Conservation (phyloP, 768 basidiomycete species). For the Suillus weaverae region DNA sequence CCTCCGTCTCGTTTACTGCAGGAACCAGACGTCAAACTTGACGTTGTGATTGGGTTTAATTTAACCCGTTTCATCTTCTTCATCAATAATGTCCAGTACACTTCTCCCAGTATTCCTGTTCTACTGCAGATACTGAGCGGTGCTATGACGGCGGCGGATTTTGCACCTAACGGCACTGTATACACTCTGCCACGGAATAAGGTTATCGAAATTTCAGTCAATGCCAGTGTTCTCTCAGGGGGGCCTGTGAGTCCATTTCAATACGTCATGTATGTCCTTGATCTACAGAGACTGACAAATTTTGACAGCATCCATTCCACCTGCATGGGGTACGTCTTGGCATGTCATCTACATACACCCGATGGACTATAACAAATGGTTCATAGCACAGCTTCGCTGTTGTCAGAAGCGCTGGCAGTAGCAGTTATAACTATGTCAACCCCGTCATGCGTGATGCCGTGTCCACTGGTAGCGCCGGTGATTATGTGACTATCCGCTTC, state of each 20-base stretch:
- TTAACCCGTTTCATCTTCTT: slow-evolving; percentile 19
- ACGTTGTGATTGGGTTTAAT: slow-evolving; percentile 30
- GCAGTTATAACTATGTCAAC: background rate
- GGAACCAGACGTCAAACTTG: slow-evolving; percentile 34
- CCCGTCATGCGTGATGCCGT: background rate
- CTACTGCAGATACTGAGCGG: slow-evolving; percentile 49
- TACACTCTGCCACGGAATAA: slow-evolving; percentile 46
- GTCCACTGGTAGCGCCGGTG: background rate
- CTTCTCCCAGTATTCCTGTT: slow-evolving; percentile 42
- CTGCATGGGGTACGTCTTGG: slow-evolving; percentile 17
- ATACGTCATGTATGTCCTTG: background rate
- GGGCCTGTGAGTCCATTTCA: slow-evolving; percentile 10
- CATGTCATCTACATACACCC: background rate
- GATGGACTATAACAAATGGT: background rate
- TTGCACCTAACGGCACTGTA: slow-evolving; percentile 42
- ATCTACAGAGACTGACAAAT: background rate
- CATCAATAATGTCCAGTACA: slow-evolving; percentile 37
- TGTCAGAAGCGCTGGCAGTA: background rate
- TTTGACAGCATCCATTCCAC: slow-evolving; percentile 26
- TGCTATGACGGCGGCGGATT: slow-evolving; percentile 29
- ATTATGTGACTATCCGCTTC: background rate
- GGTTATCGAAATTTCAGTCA: slow-evolving; percentile 40
- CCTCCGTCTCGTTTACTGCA: background rate
- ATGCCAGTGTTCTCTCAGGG: slow-evolving; percentile 7
- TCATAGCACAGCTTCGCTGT: background rate